Base-by-base conservation (phyloP, 495 filamentous ascomycete genomes). In the Hypoxylon rickii region DNA sequence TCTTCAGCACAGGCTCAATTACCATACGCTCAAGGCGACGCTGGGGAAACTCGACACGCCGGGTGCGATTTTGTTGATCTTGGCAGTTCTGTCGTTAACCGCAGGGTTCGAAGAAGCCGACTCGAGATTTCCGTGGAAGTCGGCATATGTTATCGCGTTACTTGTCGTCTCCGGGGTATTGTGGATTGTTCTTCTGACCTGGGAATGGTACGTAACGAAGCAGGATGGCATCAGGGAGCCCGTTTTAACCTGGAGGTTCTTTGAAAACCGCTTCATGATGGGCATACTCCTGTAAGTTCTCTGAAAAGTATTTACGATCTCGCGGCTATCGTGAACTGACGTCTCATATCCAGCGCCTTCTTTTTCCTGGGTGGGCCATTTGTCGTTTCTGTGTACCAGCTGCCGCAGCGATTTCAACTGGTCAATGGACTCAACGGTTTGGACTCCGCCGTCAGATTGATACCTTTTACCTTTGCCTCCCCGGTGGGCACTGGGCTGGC, bases 361-460 rank as follows among this genome's bases (percentile, higher is more conserved):
- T 7, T 60, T 2, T 13, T 63, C 18, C 34, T 60, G 1, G 51
- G 52, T 16, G 59, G 50, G 11, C 40, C 51, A 0, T 33, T 47
- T 2, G 38, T 76, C 19, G 58, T 72, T 7, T 47, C 65, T 51
- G 63, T 78, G 2, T 73, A 79, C 5, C 73, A 73, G 24, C 55
- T 84, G 3, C 78, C 80, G 0, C 67, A 78, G 32, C 69, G 76
- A 45, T 77, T 78, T 24, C 74, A 82, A 38, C 48, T 78, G 5
- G 73, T 79, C 2, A 60, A 77, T 20, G 64, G 59, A 0, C 46
- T 64, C 45, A 69, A 56, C 44, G 43, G 68, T 2, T 31, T 72
- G 1, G 56, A 65, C 0, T 73, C 82, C 0, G 83, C 79, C 8
- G 51, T 83, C 5, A 59, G 75, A 12, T 58, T 87, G 26, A 64